Conservation (phyloP, 2,329 filamentous ascomycete genomes). For the Phialocephala sp. region DNA sequence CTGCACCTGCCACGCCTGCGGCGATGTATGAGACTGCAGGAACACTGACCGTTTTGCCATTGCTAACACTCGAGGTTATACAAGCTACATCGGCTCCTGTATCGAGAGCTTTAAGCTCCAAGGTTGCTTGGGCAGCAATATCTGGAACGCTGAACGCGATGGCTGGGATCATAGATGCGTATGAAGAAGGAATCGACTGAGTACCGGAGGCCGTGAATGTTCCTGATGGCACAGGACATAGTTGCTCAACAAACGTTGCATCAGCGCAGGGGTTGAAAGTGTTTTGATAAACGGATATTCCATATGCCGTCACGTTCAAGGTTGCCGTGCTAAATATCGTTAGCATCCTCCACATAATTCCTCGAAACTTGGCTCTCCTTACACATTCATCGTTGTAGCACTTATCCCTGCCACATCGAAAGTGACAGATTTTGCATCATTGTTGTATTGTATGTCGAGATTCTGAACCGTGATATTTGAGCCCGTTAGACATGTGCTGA, state of each 20-base stretch:
- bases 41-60: slow-evolving; percentile 81
- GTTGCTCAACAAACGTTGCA: slow-evolving; percentile 67
- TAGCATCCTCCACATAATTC: not conserved
- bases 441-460: slow-evolving; percentile 81
- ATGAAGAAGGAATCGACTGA: slow-evolving; percentile 73
- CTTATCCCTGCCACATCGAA: slow-evolving; percentile 88
- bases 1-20: slow-evolving; percentile 83
- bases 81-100: slow-evolving; percentile 74
- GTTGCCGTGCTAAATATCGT: slow-evolving; percentile 51
- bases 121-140: slow-evolving; percentile 81
- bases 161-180: slow-evolving; percentile 76
- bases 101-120: slow-evolving; percentile 72
- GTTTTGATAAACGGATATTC: slow-evolving; percentile 77
- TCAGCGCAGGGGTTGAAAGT: slow-evolving; percentile 82
- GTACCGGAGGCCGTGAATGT: slow-evolving; percentile 74
- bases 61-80: slow-evolving; percentile 79
- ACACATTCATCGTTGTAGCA: slow-evolving; percentile 76
- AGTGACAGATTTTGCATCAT: slow-evolving; percentile 70
- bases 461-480: slow-evolving; percentile 71
- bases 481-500: slow-evolving; percentile 71
- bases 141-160: slow-evolving; percentile 94
- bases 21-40: slow-evolving; percentile 83
- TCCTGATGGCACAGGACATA: slow-evolving; percentile 86
- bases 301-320: slow-evolving; percentile 60
- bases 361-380: slow-evolving; percentile 33